Evolutionary conservation across 1,139 yeast species (phyloP).

Genomic region (Candida pseudoviswanathii): DNA sequence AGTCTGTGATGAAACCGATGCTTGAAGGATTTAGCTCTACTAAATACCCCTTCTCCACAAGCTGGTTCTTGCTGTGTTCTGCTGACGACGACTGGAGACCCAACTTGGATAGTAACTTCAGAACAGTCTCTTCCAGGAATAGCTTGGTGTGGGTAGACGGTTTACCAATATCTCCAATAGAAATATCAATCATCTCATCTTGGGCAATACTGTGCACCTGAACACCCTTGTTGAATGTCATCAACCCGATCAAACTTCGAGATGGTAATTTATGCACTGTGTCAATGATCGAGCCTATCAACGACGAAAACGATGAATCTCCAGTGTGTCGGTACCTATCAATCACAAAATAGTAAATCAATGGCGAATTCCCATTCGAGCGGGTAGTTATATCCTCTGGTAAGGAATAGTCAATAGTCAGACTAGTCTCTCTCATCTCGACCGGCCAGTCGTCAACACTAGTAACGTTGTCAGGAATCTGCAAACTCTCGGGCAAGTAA

Average conservation of each 20-base stretch:
- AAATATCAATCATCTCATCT: neutral
- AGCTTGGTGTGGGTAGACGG: conserved; percentile 6
- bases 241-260: conserved; percentile 25
- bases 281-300: conserved; percentile 18
- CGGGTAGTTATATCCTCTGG: conserved; percentile 25
- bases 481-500: conserved; percentile 23
- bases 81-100: neutral
- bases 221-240: conserved; percentile 34
- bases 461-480: conserved; percentile 20
- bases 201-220: conserved; percentile 22
- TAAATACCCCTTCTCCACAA: conserved; percentile 1
- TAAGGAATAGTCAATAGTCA: conserved; percentile 30
- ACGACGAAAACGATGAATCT: conserved; percentile 22
- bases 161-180: conserved; percentile 6
- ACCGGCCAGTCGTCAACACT: conserved; percentile 28
- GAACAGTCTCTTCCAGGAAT: neutral
- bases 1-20: conserved; percentile 10
- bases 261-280: conserved; percentile 24
- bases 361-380: conserved; percentile 11
- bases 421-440: conserved; percentile 26
- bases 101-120: neutral
- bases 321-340: conserved; percentile 34
- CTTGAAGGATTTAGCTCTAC: conserved; percentile 1
- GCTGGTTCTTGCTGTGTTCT: neutral
- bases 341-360: conserved; percentile 26